Evolutionary conservation across 371 early-diverging fungal genomes (phyloP), one percentile per base, ranked within the genome.

Genomic region (Mortierella sp.): DNA sequence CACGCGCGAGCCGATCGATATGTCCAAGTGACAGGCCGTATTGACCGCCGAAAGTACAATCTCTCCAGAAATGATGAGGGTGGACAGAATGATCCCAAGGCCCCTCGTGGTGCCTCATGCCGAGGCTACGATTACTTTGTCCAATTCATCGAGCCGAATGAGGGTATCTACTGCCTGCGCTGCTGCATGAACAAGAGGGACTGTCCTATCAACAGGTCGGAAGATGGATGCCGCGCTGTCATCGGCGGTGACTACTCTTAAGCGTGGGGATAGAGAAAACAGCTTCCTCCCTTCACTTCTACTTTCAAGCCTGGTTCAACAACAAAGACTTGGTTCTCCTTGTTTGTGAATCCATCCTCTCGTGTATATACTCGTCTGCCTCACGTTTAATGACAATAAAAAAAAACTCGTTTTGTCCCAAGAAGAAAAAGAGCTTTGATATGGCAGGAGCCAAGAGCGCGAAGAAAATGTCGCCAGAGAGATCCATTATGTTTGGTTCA

Each of bases 1-100:
- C 74, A 81, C 28, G 50, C 54, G 12, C 80, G 80, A n/a, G 26
- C 34, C 26, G 38, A 71, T 43, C 59, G 52, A 10, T 88, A 81
- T 56, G 84, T 86, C 47, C 88, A 88, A 71, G 60, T 86, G 19
- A 85, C 87, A 27, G 87, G 88, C 3, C 82, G 82, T 52, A 88
- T 88, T 43, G 80, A 88, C 54, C 80, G 85, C 46, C 58, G 74
- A n/a, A 85, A 84, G 53, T 85, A 76, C 27, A 80, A 80, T 38
- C 58, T 86, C 27, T 55, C 34, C 34, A 62, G 66, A 28, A 80
- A 74, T 18, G 88, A 86, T 52, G 83, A 84, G 10, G 88, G 88
- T 43, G 86, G 86, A 19, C 86, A 86, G 62, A 83, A 84, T 31
- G 86, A 83, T 54, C 64, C 79, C 54, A 80, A 84, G 59, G 86